Base-by-base conservation (phyloP, 2,329 filamentous ascomycete species). In the Scedosporium boydii region DNA sequence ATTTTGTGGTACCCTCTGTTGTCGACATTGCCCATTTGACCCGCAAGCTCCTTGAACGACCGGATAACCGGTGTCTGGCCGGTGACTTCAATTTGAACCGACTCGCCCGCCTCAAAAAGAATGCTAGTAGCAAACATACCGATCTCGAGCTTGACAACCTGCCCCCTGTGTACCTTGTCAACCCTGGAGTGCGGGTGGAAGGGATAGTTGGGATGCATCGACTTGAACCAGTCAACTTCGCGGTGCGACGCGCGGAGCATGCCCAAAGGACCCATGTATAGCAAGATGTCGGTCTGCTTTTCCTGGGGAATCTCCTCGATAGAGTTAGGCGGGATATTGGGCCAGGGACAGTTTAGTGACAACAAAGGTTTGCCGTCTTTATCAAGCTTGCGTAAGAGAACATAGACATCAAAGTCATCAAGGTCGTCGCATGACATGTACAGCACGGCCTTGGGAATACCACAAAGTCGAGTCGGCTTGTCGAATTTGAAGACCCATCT, bases 391-490 rank as follows among this genome's bases (percentile, higher is more conserved):
- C 66, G 63, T 3, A 69, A 55, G 2, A 64, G 60, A 6, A 80
- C 70, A 60, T 73, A 79, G 1, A 80, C 70, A 29, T 73, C 75
- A 63, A 80, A 71, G 60, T 80, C 79, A 48, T 81, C 70, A 56
- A 71, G 66, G 6, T 76, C 70, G 1, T 68, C 67, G 62, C 72
- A 76, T 0, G 75, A 77, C 70, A 81, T 76, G 68, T 77, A 79
- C 0, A 82, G 67, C 0, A 76, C 67, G 0, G 77, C 77, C 65
- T 81, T 81, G 7, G 79, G 73, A 0, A 78, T 67, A 1, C 79
- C 80, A n/a, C 79, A 73, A 0, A 82, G 66, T 4, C 73, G 68
- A 0, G 76, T 73, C 2, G 68, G 67, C 56, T 76, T 66, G 3
- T 67, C 21, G 63, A 82, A 81, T 2, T 66, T 72, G 66, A 80